phyloP scores from a whole-genome alignment of 2,329 filamentous ascomycete species.

The Cladosporium colombiae region DNA sequence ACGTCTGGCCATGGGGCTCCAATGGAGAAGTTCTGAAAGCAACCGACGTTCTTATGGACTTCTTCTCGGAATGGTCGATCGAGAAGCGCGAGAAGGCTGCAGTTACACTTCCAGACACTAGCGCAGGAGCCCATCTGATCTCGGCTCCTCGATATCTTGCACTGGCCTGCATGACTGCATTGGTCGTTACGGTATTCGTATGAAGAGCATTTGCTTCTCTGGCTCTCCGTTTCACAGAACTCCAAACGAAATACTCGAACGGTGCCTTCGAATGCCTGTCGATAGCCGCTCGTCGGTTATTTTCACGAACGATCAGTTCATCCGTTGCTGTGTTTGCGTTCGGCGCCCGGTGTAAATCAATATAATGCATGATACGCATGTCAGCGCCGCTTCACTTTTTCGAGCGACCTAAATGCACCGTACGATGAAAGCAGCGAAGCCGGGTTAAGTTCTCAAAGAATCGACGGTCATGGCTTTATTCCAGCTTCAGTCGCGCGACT shows the following conservation, averaged over 20 bases:
- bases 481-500: background rate
- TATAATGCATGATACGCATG: background rate
- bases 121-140: background rate
- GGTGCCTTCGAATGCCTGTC: background rate
- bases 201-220: background rate
- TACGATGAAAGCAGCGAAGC: background rate
- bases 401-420: background rate
- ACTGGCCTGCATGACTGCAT: background rate
- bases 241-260: background rate
- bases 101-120: background rate
- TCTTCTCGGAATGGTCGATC: conserved; percentile 1
- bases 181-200: background rate
- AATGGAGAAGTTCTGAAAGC: background rate
- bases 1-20: conserved; percentile 37
- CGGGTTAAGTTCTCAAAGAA: background rate
- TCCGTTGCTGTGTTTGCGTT: background rate
- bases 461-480: background rate
- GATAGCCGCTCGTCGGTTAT: background rate
- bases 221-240: background rate
- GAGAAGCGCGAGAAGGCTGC: conserved; percentile 1
- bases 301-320: background rate
- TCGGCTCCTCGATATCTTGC: background rate
- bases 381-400: background rate
- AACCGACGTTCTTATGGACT: conserved; percentile 8
- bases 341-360: background rate